Evolutionary conservation across 306 rosid genomes (phyloP).

Genomic region (Boehmeria nivea): DNA sequence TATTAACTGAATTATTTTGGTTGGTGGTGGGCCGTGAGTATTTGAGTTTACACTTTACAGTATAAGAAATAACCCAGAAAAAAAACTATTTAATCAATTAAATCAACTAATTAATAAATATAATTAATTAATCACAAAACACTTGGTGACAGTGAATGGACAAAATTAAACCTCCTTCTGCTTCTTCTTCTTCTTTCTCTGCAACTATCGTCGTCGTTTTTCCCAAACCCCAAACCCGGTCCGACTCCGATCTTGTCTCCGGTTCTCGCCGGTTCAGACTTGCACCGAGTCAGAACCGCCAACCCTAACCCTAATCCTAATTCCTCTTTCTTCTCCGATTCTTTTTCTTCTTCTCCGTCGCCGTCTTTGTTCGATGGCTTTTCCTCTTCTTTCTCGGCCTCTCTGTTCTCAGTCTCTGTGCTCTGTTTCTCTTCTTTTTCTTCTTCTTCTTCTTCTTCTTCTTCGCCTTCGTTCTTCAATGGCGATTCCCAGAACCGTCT

Average conservation of each 20-base stretch:
- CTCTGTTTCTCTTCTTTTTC: constrained; percentile 18
- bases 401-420: constrained; percentile 22
- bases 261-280: constrained; percentile 72
- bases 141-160: constrained; percentile 36
- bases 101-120: too few relatives aligned
- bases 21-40: too few relatives aligned
- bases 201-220: neutral
- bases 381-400: constrained; percentile 28
- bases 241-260: constrained; percentile 45
- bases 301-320: constrained; percentile 26
- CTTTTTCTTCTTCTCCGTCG: constrained; percentile 4
- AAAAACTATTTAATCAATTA: neutral
- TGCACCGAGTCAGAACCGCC: constrained; percentile 64
- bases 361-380: constrained; percentile 21
- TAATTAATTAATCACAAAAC: constrained; percentile 39
- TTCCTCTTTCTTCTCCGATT: constrained; percentile 19
- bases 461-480: constrained; percentile 20
- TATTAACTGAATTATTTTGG: too few relatives aligned
- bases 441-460: constrained; percentile 12
- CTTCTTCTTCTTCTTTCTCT: neutral
- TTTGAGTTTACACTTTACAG: too few relatives aligned
- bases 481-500: constrained; percentile 63
- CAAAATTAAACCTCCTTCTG: constrained; percentile 45
- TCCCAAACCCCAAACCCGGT: constrained; percentile 46
- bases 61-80: too few relatives aligned